These are phyloP conservation scores for Gymnopilus dilepis DNA, from an alignment of 768 basidiomycete species.

Conservation along the genomic window DNA sequence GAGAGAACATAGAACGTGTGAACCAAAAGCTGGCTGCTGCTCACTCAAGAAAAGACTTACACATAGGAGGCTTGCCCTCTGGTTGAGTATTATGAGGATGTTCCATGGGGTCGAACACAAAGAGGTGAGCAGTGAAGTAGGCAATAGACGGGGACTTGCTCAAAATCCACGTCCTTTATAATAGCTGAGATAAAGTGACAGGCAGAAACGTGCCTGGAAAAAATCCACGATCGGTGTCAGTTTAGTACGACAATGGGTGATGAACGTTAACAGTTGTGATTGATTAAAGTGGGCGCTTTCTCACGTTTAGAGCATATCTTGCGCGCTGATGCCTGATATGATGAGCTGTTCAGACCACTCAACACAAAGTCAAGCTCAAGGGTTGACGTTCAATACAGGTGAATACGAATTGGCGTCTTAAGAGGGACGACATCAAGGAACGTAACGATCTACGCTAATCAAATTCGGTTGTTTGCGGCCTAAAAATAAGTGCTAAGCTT, in stretches of 20 bases:
- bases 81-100: slow-evolving; percentile 14
- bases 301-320: background rate
- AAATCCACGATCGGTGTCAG: background rate
- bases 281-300: slow-evolving; percentile 1
- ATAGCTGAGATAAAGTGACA: background rate
- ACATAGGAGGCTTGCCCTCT: slow-evolving; percentile 21
- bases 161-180: slow-evolving; percentile 4
- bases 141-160: background rate
- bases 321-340: background rate
- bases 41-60: slow-evolving; percentile 14
- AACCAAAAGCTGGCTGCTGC: too few species aligned
- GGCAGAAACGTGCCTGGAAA: slow-evolving; percentile 6
- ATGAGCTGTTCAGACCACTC: too few species aligned
- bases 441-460: background rate
- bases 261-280: slow-evolving; percentile 2
- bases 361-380: too few species aligned
- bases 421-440: too few species aligned
- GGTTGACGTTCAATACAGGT: too few species aligned
- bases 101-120: slow-evolving; percentile 2
- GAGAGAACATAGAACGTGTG: too few species aligned
- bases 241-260: background rate
- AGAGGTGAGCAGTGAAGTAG: background rate
- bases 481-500: background rate
- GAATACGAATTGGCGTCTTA: too few species aligned
- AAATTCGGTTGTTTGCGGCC: background rate